Percentiles rank a stretch among this genome's conserved stretches.
Conservation (phyloP, 495 filamentous ascomycete genomes). For the Aspergillus mulundensis region DNA sequence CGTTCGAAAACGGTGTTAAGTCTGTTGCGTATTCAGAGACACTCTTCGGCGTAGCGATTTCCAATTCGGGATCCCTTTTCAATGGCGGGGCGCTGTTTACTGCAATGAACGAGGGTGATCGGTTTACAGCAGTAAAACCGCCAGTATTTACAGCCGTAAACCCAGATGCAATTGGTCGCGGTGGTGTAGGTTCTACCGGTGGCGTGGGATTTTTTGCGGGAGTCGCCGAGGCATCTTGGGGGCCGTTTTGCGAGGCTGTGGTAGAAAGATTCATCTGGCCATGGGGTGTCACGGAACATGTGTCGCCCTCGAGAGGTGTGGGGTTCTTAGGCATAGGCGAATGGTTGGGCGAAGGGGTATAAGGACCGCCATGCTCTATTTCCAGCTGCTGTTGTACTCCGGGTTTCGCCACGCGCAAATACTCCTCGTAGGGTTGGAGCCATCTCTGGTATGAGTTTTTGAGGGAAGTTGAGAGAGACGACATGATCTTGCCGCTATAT, state of each 20-base stretch:
- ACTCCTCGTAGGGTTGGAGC: slow-evolving; percentile 95
- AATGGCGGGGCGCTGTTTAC: slow-evolving; percentile 44
- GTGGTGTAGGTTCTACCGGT: slow-evolving; percentile 50
- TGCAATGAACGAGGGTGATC: slow-evolving; percentile 52
- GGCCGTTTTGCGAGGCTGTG: slow-evolving; percentile 60
- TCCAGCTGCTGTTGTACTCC: slow-evolving; percentile 96
- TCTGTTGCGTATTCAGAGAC: slow-evolving; percentile 33
- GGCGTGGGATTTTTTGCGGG: slow-evolving; percentile 33
- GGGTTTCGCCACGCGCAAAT: slow-evolving; percentile 85
- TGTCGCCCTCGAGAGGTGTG: slow-evolving; percentile 53
- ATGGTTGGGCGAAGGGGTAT: slow-evolving; percentile 84
- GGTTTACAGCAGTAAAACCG: slow-evolving; percentile 76
- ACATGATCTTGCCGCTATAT: slow-evolving; percentile 99
- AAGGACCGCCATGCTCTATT: slow-evolving; percentile 85
- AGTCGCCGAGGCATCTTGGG: slow-evolving; percentile 52
- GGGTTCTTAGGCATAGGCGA: slow-evolving; percentile 74
- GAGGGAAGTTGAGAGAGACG: slow-evolving; percentile 94
- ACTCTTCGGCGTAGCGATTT: slow-evolving; percentile 37
- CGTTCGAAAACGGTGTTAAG: slow-evolving; percentile 52
- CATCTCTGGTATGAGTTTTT: slow-evolving; percentile 98
- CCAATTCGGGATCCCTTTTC: slow-evolving; percentile 51
- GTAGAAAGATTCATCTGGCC: slow-evolving; percentile 70
- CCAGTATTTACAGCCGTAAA: slow-evolving; percentile 77
- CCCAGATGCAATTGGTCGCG: slow-evolving; percentile 54
- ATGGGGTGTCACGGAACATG: slow-evolving; percentile 59